Percentiles rank a stretch among this genome's conserved stretches.
Conservation (phyloP, 371 early-diverging fungal species). For the Parasitella parasitica region DNA sequence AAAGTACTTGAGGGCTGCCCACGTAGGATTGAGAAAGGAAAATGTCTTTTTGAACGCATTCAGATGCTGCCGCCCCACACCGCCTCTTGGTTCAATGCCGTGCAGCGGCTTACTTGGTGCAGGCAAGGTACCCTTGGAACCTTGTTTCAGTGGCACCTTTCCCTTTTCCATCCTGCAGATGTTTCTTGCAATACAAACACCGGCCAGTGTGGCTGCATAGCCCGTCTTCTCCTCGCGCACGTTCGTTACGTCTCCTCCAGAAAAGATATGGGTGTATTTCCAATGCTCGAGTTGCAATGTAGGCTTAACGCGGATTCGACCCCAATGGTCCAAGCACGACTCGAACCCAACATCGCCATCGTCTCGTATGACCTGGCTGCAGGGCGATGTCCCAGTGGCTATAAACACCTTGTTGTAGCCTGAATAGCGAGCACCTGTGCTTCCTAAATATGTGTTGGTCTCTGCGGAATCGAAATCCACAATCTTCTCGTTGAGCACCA, state of each 20-base stretch:
- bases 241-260: slow-evolving; percentile 65
- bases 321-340: slow-evolving; percentile 31
- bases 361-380: slow-evolving; percentile 20
- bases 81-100: slow-evolving; percentile 28
- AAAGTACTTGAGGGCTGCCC: slow-evolving; percentile 39
- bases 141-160: slow-evolving; percentile 34
- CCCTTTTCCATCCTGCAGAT: slow-evolving; percentile 45
- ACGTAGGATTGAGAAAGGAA: slow-evolving; percentile 32
- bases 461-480: slow-evolving; percentile 40
- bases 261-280: slow-evolving; percentile 57
- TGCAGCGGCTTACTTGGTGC: slow-evolving; percentile 31
- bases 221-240: slow-evolving; percentile 59
- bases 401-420: slow-evolving; percentile 39
- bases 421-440: slow-evolving; percentile 29
- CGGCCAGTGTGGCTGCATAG: slow-evolving; percentile 53
- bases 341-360: slow-evolving; percentile 27
- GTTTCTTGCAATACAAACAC: slow-evolving; percentile 41
- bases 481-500: slow-evolving; percentile 60
- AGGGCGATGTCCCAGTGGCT: slow-evolving; percentile 40
- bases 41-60: slow-evolving; percentile 25
- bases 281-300: slow-evolving; percentile 60
- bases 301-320: slow-evolving; percentile 50
- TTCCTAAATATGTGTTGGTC: slow-evolving; percentile 27
- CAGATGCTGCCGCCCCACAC: slow-evolving; percentile 29
- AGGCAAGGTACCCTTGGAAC: slow-evolving; percentile 35